Base-by-base conservation (phyloP, 148 eudicot genomes). In the Cornus kousa region DNA sequence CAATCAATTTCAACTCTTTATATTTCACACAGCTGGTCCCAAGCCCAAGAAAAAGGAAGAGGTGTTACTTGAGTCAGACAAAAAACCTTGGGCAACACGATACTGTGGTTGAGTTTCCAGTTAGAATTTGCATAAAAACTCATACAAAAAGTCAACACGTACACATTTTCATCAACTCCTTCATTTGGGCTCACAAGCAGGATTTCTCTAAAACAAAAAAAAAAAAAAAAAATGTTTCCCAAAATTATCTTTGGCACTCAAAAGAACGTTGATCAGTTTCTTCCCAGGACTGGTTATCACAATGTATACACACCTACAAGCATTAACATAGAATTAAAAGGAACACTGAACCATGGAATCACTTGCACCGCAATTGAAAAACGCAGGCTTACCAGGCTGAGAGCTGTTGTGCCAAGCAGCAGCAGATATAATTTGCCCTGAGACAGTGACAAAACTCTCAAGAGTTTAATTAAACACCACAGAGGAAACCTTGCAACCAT, bases 321-420 rank as follows among this genome's bases (percentile, higher is more conserved):
- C 62, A 57, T 13, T 13, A 19, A 76, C 8, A 39, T 57, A 35
- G 24, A 13, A 28, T 11, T 22, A 23, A 31, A 35, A 1, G 59
- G 24, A 74, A 19, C 40, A 23, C 32, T 31, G 14, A 31, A 17
- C 64, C 68, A 67, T 20, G 37, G 64, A n/a, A 76, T 55, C 68
- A 80, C 31, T 59, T 14, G 64, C 40, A 70, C 62, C 23, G 43
- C 28, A 67, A 59, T 69, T 84, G 23, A 75, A 9, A 50, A 16
- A 24, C 17, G 67, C 72, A 20, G 46, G 76, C 86, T 67, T 84
- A 94, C 98, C 98, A 94, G 88, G 83, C 98, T 94, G 74, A 94
- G 97, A 76, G 98, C 98, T 82, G 98, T 94, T 71, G 98, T 94
- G 74, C 98, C 98, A 71, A 94, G 98, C 73, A 94, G 87, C 80